Evolutionary conservation across 2,329 filamentous ascomycete genomes (phyloP), one percentile per base, ranked within the genome.

Genomic region (Pochonia chlamydosporia): DNA sequence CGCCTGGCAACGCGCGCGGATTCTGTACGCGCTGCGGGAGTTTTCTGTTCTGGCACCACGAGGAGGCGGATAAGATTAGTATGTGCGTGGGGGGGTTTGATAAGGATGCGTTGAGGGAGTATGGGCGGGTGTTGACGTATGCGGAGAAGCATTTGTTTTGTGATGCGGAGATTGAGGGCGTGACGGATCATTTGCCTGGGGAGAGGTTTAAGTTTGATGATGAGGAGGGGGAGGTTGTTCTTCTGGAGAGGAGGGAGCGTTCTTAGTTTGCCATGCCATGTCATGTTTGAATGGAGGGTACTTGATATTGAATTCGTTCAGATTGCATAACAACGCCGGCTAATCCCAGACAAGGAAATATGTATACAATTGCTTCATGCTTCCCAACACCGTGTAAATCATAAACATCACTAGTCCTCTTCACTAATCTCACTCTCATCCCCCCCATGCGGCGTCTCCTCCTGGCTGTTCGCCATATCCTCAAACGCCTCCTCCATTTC

Each of bases 361-460:
- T n/a, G n/a, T n/a, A n/a, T n/a, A n/a, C n/a, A n/a, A n/a, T n/a
- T n/a, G n/a, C n/a, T n/a, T n/a, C n/a, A n/a, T n/a, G n/a, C n/a
- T n/a, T n/a, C n/a, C n/a, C n/a, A n/a, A n/a, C n/a, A n/a, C n/a
- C n/a, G n/a, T n/a, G n/a, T n/a, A n/a, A n/a, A n/a, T n/a, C n/a
- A n/a, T n/a, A n/a, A n/a, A n/a, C n/a, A n/a, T n/a, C 20, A 20
- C 53, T 65, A 84, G 59, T 84, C 81, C 60, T 84, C 81, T 59
- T 84, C 81, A 54, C 81, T 84, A 46, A 84, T 80, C 55, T 82
- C 79, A 54, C 81, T 84, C 61, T 84, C 81, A 44, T 81, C 78
- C 5, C 43, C 43, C 9, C 23, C 44, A 3, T 35, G 28, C 24
- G 72, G 68, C 50, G 68, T 74, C 30, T 70, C 75, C 23, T 74